These are phyloP conservation scores for Trypanosoma cruzi DNA, from an alignment of 208 protist genomes.

Conservation along the genomic window DNA sequence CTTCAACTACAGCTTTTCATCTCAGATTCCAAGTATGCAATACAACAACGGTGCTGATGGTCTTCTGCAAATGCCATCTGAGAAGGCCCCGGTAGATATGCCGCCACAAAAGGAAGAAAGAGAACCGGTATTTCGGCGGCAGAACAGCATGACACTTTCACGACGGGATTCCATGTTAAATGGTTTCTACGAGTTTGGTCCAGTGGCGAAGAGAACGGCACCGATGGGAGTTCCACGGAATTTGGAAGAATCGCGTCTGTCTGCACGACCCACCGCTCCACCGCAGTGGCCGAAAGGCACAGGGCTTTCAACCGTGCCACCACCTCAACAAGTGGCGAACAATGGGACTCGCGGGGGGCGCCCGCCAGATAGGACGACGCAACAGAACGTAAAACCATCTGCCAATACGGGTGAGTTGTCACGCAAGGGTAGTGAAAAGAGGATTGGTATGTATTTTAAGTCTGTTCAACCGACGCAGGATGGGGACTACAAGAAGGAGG, in stretches of 20 bases:
- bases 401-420: conserved; percentile 23
- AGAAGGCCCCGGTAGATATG: no score
- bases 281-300: conserved; percentile 6
- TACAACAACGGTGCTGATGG: background rate
- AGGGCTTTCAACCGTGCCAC: no score
- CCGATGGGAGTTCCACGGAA: background rate
- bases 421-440: conserved; percentile 66
- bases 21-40: background rate
- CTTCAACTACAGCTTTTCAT: background rate
- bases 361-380: background rate
- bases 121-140: background rate
- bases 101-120: background rate
- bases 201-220: background rate
- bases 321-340: background rate
- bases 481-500: conserved; percentile 75
- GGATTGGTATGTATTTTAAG: conserved; percentile 86
- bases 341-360: background rate
- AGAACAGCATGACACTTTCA: conserved; percentile 19
- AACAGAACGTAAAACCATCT: conserved; percentile 24
- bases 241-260: conserved; percentile 2
- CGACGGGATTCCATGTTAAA: conserved; percentile 11
- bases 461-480: conserved; percentile 44
- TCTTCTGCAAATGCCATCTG: background rate
- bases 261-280: conserved; percentile 3
- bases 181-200: conserved; percentile 15